Evolutionary conservation across 768 basidiomycete species (phyloP), one percentile per base, ranked within the genome.

Genomic region (Trametes villosa): DNA sequence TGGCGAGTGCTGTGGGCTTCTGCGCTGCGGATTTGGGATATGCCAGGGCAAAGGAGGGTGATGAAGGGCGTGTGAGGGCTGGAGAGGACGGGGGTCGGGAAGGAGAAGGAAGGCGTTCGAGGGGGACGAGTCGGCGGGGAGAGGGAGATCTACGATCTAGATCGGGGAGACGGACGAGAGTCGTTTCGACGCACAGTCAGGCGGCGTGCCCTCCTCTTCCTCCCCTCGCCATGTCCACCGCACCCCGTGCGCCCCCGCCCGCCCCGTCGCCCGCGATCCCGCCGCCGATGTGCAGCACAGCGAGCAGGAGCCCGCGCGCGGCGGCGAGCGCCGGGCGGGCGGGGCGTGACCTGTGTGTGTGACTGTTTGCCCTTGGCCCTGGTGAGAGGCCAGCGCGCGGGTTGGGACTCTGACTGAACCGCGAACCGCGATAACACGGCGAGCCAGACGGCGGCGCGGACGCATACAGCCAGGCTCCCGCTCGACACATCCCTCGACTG

Each of bases 271-370:
- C 27, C 9, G 13, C 46, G n/a, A 11, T 15, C 13, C 46, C 46
- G 46, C 13, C 27, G 46, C 4, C 22, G 22, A 44, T 26, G 42
- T 8, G 44, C 20, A 3, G 44, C 20, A 22, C 22, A 24, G 44
- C 44, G 44, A 45, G 44, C 36, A 38, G 18, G 27, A n/a, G 27
- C 45, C 15, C 6, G 27, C 20, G 46, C 27, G 46, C 46, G 27
- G 15, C 8, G 29, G 27, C 17, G 46, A 48, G 46, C 46, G 29
- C 27, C 29, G 29, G 17, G 45, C 45, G 26, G 5, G 46, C 29
- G 46, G 15, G 46, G 48, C 56, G 56, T 57, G 56, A 57, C 56
- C 56, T 57, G 36, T 57, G 56, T 57, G 29, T 57, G 56, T 33
- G 56, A 41, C 30, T 57, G 56, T 57, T 57, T 57, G 56, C 22